These are phyloP conservation scores for Sutorius eximius DNA, from an alignment of 1,284 basidiomycete genomes.

Conservation along the genomic window DNA sequence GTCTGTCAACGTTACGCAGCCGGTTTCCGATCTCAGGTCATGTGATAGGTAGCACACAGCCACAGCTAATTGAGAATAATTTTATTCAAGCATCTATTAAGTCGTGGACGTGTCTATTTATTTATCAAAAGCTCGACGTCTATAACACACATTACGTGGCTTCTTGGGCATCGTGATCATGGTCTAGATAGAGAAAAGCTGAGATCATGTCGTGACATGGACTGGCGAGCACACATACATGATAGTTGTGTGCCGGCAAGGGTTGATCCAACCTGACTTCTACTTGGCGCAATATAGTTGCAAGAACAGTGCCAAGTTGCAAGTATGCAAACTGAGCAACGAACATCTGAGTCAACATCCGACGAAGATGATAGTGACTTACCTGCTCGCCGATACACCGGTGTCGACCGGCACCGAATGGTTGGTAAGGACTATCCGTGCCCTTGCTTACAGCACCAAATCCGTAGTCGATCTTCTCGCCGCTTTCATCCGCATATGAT, in stretches of 20 bases:
- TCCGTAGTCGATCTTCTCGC: conserved; percentile 94
- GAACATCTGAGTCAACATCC: conserved; percentile 5
- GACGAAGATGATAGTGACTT: conserved; percentile 19
- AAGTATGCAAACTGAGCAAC: conserved; percentile 84
- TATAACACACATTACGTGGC: conserved; percentile 50
- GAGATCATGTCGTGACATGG: background rate
- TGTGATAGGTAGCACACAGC: background rate
- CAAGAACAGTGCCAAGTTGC: conserved; percentile 85
- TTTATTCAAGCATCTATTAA: conserved; percentile 1
- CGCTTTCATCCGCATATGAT: conserved; percentile 69
- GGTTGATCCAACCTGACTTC: conserved; percentile 68
- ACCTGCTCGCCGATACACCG: conserved; percentile 94
- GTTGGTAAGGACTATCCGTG: conserved; percentile 89
- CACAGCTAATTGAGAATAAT: background rate
- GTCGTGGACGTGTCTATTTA: conserved; percentile 5
- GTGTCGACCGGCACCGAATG: conserved; percentile 95
- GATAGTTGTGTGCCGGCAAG: conserved; percentile 88
- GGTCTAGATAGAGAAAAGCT: conserved; percentile 41
- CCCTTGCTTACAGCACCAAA: conserved; percentile 94
- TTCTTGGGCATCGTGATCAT: conserved; percentile 71
- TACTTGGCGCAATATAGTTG: conserved; percentile 76
- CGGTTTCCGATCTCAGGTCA: conserved; percentile 8
- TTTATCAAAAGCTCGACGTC: conserved; percentile 41
- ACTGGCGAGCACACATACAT: conserved; percentile 53
- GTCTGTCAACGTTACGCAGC: background rate